Percentiles rank a stretch among this genome's conserved stretches.
Evolutionary conservation across 805 yeast genomes (phyloP).

Genomic region (Kuraishia molischiana): DNA sequence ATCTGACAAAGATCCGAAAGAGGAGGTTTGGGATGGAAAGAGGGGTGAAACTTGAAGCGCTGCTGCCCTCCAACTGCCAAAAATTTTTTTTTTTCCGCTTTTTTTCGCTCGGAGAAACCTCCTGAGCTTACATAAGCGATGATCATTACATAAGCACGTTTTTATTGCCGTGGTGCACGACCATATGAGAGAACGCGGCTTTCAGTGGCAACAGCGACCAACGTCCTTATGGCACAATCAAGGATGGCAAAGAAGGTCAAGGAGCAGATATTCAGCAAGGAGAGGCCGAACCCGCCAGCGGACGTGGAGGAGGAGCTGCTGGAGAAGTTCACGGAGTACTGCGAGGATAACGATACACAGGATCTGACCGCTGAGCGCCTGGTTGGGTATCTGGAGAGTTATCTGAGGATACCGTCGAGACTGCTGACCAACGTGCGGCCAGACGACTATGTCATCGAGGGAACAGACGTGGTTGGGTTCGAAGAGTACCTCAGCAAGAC

Average conservation of each 20-base stretch:
- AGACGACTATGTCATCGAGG: constrained; percentile 24
- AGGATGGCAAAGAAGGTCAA: constrained; percentile 1
- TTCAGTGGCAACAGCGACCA: too few relatives aligned
- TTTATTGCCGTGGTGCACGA: too few relatives aligned
- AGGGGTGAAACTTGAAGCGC: too few relatives aligned
- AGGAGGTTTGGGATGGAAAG: too few relatives aligned
- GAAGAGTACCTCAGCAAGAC: constrained; percentile 31
- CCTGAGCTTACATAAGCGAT: too few relatives aligned
- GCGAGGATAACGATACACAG: constrained; percentile 20
- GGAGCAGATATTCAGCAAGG: constrained; percentile 18
- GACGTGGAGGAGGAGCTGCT: constrained; percentile 34
- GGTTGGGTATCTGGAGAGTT: constrained; percentile 17
- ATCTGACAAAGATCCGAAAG: too few relatives aligned
- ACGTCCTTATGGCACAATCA: too few relatives aligned
- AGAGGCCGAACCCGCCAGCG: constrained; percentile 23
- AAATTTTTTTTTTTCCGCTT: not conserved
- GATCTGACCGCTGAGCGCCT: constrained; percentile 28
- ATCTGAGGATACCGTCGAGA: constrained; percentile 17
- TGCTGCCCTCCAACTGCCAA: too few relatives aligned
- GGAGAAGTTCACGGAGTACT: constrained; percentile 29
- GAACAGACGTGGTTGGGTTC: constrained; percentile 35
- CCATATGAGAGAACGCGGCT: too few relatives aligned
- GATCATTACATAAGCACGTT: too few relatives aligned
- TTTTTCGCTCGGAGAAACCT: too few relatives aligned
- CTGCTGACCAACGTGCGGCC: constrained; percentile 17